Evolutionary conservation across 768 basidiomycete genomes (phyloP), one percentile per base, ranked within the genome.

Genomic region (Naganishia vishniacii): DNA sequence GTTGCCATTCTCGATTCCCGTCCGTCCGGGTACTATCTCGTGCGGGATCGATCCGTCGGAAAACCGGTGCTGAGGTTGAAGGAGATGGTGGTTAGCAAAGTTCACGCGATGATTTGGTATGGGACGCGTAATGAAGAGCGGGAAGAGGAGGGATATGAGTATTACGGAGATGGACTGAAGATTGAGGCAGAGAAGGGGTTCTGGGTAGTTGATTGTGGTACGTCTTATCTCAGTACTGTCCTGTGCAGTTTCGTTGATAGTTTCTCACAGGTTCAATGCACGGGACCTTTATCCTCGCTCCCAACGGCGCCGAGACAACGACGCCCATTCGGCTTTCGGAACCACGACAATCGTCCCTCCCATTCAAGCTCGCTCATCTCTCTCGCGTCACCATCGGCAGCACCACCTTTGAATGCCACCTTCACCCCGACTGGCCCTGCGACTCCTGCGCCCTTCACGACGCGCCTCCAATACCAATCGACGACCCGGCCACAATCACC

Each of bases 181-280:
- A 65, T 31, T 4, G 68, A 64, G 6, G 66, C 60, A 15, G 65
- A 66, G 26, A 67, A 69, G 41, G 69, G 67, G n/a, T 77, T 70
- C 70, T 73, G 72, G 70, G 59, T 75, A 3, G 75, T 74, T 2
- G 75, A 77, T 67, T 65, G 72, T 12, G 75, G 75, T 74, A 59
- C 46, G 73, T 67, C 47, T 46, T 45, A 25, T 40, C 26, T 34
- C n/a, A n/a, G n/a, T n/a, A n/a, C n/a, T 2, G 16, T 28, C 34
- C 18, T 16, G 12, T 23, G 25, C 28, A 13, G 29, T 32, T 6
- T 48, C 25, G n/a, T 6, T 44, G 15, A 31, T 7, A 20, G 7
- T 4, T 34, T 4, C 48, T 6, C 25, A 1, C 40, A 76, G 75
- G 75, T 5, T 77, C 75, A 5, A 75, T 74, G 15, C 74, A 75